Conservation (phyloP, 306 rosid species). For the Arachis hypogaea region DNA sequence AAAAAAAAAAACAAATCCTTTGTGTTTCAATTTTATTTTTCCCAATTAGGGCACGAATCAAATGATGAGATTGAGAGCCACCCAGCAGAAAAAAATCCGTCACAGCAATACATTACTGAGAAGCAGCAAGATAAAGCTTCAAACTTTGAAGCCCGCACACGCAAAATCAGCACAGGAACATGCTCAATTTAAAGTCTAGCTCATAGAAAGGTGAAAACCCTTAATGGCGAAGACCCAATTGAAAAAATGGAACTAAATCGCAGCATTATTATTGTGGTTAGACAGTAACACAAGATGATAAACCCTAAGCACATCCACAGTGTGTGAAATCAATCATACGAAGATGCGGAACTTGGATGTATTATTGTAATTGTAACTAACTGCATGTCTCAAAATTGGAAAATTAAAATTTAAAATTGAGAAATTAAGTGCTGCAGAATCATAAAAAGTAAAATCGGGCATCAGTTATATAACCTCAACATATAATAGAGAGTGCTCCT, state of each 20-base stretch:
- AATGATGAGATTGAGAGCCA: slow-evolving; percentile 16
- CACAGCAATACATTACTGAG: too few relatives aligned
- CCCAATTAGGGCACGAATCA: slow-evolving; percentile 24
- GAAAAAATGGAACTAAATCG: slow-evolving; percentile 48
- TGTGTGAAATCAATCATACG: not conserved
- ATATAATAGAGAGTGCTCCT: slow-evolving; percentile 31
- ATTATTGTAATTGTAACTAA: slow-evolving; percentile 29
- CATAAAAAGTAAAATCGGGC: slow-evolving; percentile 44
- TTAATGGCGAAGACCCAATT: slow-evolving; percentile 50
- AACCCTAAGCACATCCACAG: slow-evolving; percentile 60
- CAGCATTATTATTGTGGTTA: slow-evolving; percentile 38
- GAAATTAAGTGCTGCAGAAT: slow-evolving; percentile 37
- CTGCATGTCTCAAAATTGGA: slow-evolving; percentile 38
- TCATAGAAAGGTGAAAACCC: slow-evolving; percentile 44
- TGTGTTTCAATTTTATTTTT: slow-evolving; percentile 20
- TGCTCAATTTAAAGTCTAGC: slow-evolving; percentile 24
- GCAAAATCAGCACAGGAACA: slow-evolving; percentile 25
- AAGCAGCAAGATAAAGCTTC: slow-evolving; percentile 26
- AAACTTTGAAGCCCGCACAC: not conserved
- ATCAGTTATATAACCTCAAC: slow-evolving; percentile 51
- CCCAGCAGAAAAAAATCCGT: slow-evolving; percentile 18
- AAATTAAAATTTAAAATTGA: not conserved
- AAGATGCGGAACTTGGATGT: slow-evolving; percentile 46
- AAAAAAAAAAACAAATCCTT: not conserved
- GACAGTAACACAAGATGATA: slow-evolving; percentile 39